Evolutionary conservation across 2,329 filamentous ascomycete species (phyloP).

Genomic region (Fusarium kyushuense): DNA sequence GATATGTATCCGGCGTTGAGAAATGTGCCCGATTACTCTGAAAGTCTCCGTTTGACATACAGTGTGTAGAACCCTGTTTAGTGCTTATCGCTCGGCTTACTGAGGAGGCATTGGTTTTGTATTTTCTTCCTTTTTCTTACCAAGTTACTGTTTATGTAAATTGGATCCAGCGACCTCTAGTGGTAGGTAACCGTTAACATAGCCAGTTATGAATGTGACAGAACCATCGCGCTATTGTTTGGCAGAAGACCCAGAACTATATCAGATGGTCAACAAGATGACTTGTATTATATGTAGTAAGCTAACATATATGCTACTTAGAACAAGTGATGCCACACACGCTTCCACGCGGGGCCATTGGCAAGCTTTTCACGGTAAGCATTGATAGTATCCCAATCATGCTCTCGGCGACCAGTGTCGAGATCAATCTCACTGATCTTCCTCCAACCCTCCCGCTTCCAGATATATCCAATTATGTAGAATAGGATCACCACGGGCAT

Average conservation of each 20-base stretch:
- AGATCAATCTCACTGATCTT: conserved; percentile 72
- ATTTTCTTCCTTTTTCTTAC: no score
- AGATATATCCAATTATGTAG: conserved; percentile 68
- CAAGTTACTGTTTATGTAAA: no score
- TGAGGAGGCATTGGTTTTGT: not conserved
- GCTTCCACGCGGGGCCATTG: conserved; percentile 60
- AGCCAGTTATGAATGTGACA: no score
- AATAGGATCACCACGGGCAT: conserved; percentile 66
- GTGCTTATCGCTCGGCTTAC: not conserved
- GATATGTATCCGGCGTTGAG: not conserved
- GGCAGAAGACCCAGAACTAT: no score
- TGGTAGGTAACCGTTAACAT: no score
- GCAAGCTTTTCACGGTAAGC: conserved; percentile 59
- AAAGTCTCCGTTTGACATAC: conserved; percentile 1
- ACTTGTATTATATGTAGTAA: not conserved
- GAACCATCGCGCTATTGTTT: no score
- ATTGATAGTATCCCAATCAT: conserved; percentile 71
- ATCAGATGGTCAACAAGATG: not conserved
- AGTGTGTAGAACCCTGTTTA: not conserved
- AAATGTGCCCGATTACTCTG: not conserved
- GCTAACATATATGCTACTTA: conserved; percentile 6
- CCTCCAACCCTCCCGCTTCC: conserved; percentile 73
- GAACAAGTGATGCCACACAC: conserved; percentile 50
- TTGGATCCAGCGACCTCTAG: no score
- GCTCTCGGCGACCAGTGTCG: conserved; percentile 71